Conservation (phyloP, 2,329 filamentous ascomycete genomes). For the Neoascochyta sp. region DNA sequence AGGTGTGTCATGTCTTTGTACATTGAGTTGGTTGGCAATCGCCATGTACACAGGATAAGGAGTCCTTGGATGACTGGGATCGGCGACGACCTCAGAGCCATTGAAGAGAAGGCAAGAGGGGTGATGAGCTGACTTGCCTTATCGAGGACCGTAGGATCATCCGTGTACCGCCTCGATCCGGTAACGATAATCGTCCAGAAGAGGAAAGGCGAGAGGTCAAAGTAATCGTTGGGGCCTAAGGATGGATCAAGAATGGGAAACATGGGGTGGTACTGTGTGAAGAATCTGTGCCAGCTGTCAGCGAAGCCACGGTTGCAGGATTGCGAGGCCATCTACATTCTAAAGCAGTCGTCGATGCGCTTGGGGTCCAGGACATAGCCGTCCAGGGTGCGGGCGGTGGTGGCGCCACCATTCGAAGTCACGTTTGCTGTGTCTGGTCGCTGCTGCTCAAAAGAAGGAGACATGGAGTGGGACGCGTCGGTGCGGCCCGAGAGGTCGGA, state of each 20-base stretch:
- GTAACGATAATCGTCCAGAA: conserved; percentile 43
- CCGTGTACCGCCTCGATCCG: conserved; percentile 37
- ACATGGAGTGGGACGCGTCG: conserved; percentile 27
- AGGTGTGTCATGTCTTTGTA: conserved; percentile 42
- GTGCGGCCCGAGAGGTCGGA: conserved; percentile 27
- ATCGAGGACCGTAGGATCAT: conserved; percentile 36
- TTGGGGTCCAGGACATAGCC: conserved; percentile 32
- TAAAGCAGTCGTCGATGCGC: conserved; percentile 36
- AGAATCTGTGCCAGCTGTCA: conserved; percentile 27
- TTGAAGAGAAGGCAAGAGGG: conserved; percentile 37
- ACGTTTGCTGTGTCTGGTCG: conserved; percentile 24
- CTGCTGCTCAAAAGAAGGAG: conserved; percentile 26
- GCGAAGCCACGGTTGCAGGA: conserved; percentile 1
- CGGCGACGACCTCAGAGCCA: conserved; percentile 35
- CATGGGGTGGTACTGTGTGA: conserved; percentile 32
- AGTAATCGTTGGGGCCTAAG: conserved; percentile 32
- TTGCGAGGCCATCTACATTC: conserved; percentile 19
- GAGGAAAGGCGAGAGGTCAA: conserved; percentile 34
- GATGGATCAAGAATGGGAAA: conserved; percentile 34
- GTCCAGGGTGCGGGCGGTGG: conserved; percentile 27
- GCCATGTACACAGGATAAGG: conserved; percentile 42
- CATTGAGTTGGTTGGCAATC: conserved; percentile 41
- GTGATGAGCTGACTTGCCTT: conserved; percentile 34
- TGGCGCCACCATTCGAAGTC: conserved; percentile 11
- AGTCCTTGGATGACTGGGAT: conserved; percentile 42